These are phyloP conservation scores for Metschnikowia lachancei DNA, from an alignment of 805 yeast genomes.

Conservation along the genomic window DNA sequence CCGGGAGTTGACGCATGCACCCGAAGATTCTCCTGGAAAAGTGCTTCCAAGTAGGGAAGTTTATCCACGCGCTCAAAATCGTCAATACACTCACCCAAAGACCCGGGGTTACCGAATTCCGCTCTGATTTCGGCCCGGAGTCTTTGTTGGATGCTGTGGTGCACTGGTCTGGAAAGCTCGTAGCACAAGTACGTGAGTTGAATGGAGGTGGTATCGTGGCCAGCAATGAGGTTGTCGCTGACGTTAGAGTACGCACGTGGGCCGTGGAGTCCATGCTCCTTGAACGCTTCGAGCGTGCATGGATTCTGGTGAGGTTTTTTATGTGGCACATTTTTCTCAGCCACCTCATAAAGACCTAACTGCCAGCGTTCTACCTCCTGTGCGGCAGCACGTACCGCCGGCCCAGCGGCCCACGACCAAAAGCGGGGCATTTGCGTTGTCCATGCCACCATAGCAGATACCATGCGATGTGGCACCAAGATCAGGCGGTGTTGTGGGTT, in stretches of 20 bases:
- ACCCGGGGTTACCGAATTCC: constrained; percentile 31
- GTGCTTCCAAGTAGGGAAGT: constrained; percentile 57
- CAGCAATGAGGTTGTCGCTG: constrained; percentile 69
- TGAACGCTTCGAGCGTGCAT: constrained; percentile 35
- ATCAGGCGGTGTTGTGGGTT: constrained; percentile 40
- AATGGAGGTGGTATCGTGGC: constrained; percentile 59
- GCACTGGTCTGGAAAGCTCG: constrained; percentile 53
- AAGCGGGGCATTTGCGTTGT: constrained; percentile 55
- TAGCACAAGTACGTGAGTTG: constrained; percentile 52
- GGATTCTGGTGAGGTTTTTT: constrained; percentile 18
- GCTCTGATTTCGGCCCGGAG: constrained; percentile 46
- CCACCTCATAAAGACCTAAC: constrained; percentile 30
- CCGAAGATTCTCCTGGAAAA: constrained; percentile 58
- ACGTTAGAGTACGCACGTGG: constrained; percentile 37
- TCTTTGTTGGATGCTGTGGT: constrained; percentile 43
- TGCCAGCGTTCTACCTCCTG: constrained; percentile 47
- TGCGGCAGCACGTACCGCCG: constrained; percentile 37
- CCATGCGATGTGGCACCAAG: constrained; percentile 42
- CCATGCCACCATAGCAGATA: constrained; percentile 63
- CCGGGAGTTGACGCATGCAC: constrained; percentile 74
- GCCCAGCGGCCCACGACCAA: constrained; percentile 48
- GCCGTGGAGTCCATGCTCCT: constrained; percentile 30
- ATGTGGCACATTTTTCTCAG: constrained; percentile 31
- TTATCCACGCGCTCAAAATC: constrained; percentile 47
- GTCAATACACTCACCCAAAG: constrained; percentile 20